Base-by-base conservation (phyloP, 495 filamentous ascomycete genomes). In the Venustampulla echinocandica region DNA sequence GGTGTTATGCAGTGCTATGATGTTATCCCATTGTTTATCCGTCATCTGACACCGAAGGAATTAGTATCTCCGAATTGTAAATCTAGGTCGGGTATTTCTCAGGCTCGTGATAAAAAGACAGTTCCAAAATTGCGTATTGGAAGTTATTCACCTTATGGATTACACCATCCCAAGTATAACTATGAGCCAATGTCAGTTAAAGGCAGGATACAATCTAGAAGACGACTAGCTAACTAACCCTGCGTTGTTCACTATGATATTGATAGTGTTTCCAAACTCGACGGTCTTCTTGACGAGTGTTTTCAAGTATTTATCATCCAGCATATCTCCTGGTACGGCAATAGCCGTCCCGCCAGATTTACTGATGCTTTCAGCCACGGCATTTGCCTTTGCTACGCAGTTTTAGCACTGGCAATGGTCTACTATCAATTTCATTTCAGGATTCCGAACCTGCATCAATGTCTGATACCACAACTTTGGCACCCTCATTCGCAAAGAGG, bases 1-100 rank as follows among this genome's bases (percentile, higher is more conserved):
- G 10, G 83, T 90, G 57, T 74, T 78, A 71, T 93, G 87, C 17
- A 92, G 69, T 22, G 80, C 76, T 10, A 90, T 62, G 57, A 93
- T 94, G 43, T 82, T 88, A 38, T 88, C 79, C 85, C 84, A 93
- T 76, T 92, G 85, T 61, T 87, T 88, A 67, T 92, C 85, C 13
- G 83, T 87, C 69, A 85, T 90, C 79, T 84, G 57, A 23, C 32
- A 10, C 33, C 33, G n/a, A 44, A 3, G 13, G 20, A 32, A 44
- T 44, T 36, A 52, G 49, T 23, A 47, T 47, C 34, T 36, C 18
- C 20, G 3, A 30, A 10, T 10, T 27, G 36, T 21, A 46, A 36
- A 30, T 46, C 23, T 20, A 39, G n/a, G 15, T 28, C 39, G 3
- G 49, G 38, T 11, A 55, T 35, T 21, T 51, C 20, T 21, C 35